phyloP scores from a whole-genome alignment of 164 flowering plant genomes.

The Brasenia schreberi region DNA sequence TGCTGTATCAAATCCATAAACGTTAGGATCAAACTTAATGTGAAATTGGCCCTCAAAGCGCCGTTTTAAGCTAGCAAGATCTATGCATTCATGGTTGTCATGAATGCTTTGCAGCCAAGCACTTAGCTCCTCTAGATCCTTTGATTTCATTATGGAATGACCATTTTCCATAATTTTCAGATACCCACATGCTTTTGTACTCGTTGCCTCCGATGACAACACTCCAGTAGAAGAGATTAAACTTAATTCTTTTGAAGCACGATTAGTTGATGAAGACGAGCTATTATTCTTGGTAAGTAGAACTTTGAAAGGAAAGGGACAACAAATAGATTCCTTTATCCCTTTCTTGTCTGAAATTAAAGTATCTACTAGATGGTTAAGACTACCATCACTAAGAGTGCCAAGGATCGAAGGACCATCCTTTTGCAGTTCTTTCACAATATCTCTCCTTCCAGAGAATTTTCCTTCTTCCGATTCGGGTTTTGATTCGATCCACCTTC shows the following conservation, averaged over 20 bases:
- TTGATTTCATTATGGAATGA: not conserved
- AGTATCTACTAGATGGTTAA: conserved; percentile 37
- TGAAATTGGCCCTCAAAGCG: not conserved
- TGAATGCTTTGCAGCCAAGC: not conserved
- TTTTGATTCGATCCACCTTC: too few species aligned
- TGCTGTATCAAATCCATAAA: not conserved
- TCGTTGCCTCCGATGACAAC: not conserved
- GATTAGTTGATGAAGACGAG: conserved; percentile 7
- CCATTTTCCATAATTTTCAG: not conserved
- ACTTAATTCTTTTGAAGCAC: conserved; percentile 31
- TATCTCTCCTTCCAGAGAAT: conserved; percentile 17
- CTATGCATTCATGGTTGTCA: not conserved
- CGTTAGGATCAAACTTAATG: not conserved
- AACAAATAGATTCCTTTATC: conserved; percentile 38
- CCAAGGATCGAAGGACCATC: conserved; percentile 43
- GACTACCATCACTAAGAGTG: conserved; percentile 20
- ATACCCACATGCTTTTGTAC: not conserved
- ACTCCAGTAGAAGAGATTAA: conserved; percentile 21
- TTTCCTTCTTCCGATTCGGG: too few species aligned
- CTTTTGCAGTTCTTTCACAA: conserved; percentile 39
- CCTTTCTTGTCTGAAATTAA: conserved; percentile 64
- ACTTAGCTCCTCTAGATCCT: not conserved
- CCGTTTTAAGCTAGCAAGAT: not conserved
- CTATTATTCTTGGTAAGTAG: conserved; percentile 8
- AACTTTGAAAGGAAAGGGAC: conserved; percentile 33